These are phyloP conservation scores for Fraxinus latifolia DNA, from an alignment of 305 asterid species.

Conservation along the genomic window DNA sequence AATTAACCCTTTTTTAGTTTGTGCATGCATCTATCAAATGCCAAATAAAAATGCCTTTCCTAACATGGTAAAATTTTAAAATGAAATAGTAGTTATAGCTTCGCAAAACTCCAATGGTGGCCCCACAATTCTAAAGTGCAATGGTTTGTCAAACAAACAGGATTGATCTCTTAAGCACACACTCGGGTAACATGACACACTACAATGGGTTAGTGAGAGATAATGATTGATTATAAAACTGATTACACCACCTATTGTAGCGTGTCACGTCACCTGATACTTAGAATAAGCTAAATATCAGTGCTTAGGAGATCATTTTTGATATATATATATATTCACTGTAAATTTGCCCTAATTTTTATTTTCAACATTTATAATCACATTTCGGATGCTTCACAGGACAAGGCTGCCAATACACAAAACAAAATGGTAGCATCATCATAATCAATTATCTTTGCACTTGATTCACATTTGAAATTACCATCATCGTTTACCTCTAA, in stretches of 20 bases:
- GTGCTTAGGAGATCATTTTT: too few species aligned
- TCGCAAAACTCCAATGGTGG: not conserved
- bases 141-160: not conserved
- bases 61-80: too few species aligned
- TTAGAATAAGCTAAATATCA: too few species aligned
- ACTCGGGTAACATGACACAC: too few species aligned
- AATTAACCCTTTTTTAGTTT: too few species aligned
- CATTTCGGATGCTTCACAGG: not conserved
- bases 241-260: too few species aligned
- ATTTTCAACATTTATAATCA: not conserved
- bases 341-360: not conserved
- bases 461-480: not conserved
- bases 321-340: too few species aligned
- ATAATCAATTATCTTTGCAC: slow-evolving; percentile 9
- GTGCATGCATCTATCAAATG: too few species aligned
- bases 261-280: too few species aligned
- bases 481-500: slow-evolving; percentile 24
- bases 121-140: not conserved
- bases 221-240: too few species aligned
- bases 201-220: too few species aligned
- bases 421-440: not conserved
- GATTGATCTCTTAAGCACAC: too few species aligned
- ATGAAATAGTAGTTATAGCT: not conserved
- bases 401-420: not conserved
- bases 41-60: not conserved